Base-by-base conservation (phyloP, 495 filamentous ascomycete species). In the Emericellopsis terricola region DNA sequence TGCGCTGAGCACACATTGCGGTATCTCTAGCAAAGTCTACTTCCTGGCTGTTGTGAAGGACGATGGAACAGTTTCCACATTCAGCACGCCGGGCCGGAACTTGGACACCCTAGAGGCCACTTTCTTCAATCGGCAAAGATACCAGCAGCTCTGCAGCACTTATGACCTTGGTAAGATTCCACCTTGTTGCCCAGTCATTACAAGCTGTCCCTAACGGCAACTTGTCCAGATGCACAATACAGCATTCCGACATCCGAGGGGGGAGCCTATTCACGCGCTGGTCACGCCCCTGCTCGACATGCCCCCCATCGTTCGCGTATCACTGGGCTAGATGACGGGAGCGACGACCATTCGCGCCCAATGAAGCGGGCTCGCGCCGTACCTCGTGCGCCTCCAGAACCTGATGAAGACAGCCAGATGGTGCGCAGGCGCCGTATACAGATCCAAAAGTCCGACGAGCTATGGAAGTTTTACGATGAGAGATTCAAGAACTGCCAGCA, bases 401-500 rank as follows among this genome's bases (percentile, higher is more conserved):
- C n/a, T n/a, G n/a, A n/a, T n/a, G n/a, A n/a, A n/a, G n/a, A n/a
- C n/a, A n/a, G n/a, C n/a, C n/a, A n/a, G n/a, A n/a, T n/a, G n/a
- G n/a, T n/a, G n/a, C n/a, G n/a, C n/a, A n/a, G n/a, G n/a, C n/a
- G n/a, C n/a, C n/a, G n/a, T n/a, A n/a, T n/a, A n/a, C n/a, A n/a
- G n/a, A n/a, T n/a, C n/a, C n/a, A n/a, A n/a, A n/a, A 82, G 29
- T 47, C 55, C 0, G 52, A 61, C 8, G 62, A 65, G 1, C 54
- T 84, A 9, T 65, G 69, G 42, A 55, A 59, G 6, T 80, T 77
- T 43, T 80, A 82, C 40, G 58, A 66, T 19, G 67, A 64, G 14
- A 55, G 71, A 0, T 75, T 87, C 40, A 67, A 69, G 36, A 63
- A 62, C 19, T 57, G 82, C 34, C 80, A 86, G 44, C 82, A 91